Percentiles rank a stretch among this genome's conserved stretches.
phyloP scores from a whole-genome alignment of 2,329 filamentous ascomycete genomes.

The Cladophialophora chaetospira region DNA sequence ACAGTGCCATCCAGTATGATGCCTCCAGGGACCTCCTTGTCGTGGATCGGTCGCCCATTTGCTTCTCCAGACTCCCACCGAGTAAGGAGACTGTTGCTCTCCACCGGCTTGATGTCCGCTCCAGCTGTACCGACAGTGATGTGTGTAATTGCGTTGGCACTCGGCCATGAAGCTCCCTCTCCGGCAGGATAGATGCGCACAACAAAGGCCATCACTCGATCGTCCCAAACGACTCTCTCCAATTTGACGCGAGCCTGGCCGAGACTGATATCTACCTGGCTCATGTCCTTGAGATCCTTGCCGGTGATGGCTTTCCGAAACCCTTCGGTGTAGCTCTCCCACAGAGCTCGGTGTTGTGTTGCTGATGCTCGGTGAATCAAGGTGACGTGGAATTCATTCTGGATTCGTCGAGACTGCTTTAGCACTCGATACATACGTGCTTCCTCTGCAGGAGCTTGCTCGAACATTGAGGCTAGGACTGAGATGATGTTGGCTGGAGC shows the following conservation, averaged over 20 bases:
- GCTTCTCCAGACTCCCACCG: conserved; percentile 66
- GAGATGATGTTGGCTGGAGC: conserved; percentile 54
- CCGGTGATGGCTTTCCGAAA: conserved; percentile 46
- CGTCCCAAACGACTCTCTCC: conserved; percentile 76
- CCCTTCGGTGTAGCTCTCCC: conserved; percentile 70
- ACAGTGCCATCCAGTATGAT: conserved; percentile 60
- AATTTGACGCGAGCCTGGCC: conserved; percentile 53
- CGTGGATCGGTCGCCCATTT: conserved; percentile 53
- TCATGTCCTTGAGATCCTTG: conserved; percentile 32
- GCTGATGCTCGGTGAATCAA: conserved; percentile 77
- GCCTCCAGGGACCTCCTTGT: conserved; percentile 56
- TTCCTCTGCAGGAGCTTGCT: conserved; percentile 53
- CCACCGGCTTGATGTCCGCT: conserved; percentile 78
- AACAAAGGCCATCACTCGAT: conserved; percentile 87
- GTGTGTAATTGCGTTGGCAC: conserved; percentile 77
- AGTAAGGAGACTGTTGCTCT: conserved; percentile 83
- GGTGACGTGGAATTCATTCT: conserved; percentile 89
- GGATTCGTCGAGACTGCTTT: conserved; percentile 71
- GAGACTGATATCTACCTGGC: conserved; percentile 39
- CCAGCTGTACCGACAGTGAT: conserved; percentile 85
- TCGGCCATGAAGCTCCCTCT: conserved; percentile 60
- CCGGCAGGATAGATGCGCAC: conserved; percentile 64
- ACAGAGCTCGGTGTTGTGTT: conserved; percentile 66
- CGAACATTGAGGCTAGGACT: conserved; percentile 72
- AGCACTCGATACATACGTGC: conserved; percentile 75